Evolutionary conservation across 2,329 filamentous ascomycete species (phyloP).

Genomic region (Aspergillus thermomutatus): DNA sequence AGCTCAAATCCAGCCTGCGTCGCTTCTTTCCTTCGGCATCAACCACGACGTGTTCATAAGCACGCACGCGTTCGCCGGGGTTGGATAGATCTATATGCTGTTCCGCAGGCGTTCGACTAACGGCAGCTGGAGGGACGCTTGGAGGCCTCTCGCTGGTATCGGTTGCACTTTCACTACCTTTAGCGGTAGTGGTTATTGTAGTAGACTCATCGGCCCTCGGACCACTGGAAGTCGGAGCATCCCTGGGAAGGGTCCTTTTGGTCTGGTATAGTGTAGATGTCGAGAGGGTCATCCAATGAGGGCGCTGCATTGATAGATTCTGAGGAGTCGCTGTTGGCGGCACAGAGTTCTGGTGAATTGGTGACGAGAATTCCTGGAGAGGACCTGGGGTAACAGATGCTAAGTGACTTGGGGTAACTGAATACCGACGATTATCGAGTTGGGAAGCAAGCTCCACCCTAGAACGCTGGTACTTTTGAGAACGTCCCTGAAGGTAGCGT

Average conservation of each 20-base stretch:
- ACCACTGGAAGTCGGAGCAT: background rate
- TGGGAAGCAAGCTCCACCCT: background rate
- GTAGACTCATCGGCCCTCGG: background rate
- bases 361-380: background rate
- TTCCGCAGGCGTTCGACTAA: background rate
- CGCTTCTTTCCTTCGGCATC: slow-evolving; percentile 29
- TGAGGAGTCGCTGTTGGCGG: background rate
- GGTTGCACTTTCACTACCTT: background rate
- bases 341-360: background rate
- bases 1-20: slow-evolving; percentile 22
- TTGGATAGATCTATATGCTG: background rate
- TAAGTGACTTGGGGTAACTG: background rate
- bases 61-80: slow-evolving; percentile 7
- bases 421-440: slow-evolving; percentile 5
- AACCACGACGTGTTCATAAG: slow-evolving; percentile 22
- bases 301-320: background rate
- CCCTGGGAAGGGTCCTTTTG: background rate
- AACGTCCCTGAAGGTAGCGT: slow-evolving; percentile 51
- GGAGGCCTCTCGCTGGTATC: background rate
- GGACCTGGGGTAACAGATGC: background rate
- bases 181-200: background rate
- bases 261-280: background rate
- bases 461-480: slow-evolving; percentile 45
- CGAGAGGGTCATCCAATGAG: background rate
- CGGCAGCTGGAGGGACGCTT: background rate